Evolutionary conservation across 2,329 filamentous ascomycete genomes (phyloP), one percentile per base, ranked within the genome.

Genomic region (Aspergillus novoparasiticus): DNA sequence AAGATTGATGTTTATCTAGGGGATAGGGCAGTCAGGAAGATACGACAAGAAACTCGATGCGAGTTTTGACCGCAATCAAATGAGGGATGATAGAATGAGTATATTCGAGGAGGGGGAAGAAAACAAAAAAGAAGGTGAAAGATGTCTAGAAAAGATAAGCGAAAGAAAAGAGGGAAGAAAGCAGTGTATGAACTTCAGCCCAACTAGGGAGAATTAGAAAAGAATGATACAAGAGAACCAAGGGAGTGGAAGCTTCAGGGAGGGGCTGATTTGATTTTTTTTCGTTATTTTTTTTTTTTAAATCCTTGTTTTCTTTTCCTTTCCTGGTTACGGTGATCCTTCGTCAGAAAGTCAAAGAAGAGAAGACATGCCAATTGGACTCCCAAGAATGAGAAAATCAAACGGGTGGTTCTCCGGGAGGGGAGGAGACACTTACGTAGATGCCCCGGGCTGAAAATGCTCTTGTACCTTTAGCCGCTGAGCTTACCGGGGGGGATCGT

Each of bases 341-440:
- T 51, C 23, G 48, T 48, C 46, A 45, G 5, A 60, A 60, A 60
- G 39, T 53, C 45, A n/a, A 32, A 55, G 11, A n/a, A 4, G 9
- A 43, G 21, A 46, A 11, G 19, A 48, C 58, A 65, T 65, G 54
- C 64, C 61, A 59, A 65, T 65, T 65, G 64, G 61, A 12, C 10
- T 28, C 34, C 57, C 57, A 55, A 39, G 63, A 61, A 63, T 63
- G 60, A 39, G 28, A 36, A 16, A 36, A 16, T 36, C 34, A 16
- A 64, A 23, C n/a, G 45, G n/a, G 6, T 16, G 23, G 43, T 32
- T 21, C 39, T 41, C n/a, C 39, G 16, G 16, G 43, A 34, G 28
- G 53, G 53, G 19, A 39, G 51, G 30, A 12, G 51, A 55, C 32
- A 55, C 51, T 55, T 55, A 39, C 51, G 51, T 55, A 55, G 51